phyloP scores from a whole-genome alignment of 768 basidiomycete genomes.

The Suillus subaureus region DNA sequence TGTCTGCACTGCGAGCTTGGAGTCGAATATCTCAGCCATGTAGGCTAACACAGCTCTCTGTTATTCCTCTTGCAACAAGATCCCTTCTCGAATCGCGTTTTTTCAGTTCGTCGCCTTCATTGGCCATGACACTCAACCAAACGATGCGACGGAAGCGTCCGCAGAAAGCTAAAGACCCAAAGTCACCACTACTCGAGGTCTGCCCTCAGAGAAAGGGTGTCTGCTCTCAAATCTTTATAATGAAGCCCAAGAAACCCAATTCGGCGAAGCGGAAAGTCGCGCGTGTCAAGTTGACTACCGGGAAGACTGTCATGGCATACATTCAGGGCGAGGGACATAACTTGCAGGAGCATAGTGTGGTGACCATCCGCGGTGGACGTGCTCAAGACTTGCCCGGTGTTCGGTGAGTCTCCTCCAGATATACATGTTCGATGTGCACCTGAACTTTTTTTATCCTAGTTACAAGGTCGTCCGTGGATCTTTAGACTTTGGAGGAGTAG shows the following conservation, averaged over 20 bases:
- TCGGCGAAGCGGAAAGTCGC: constrained; percentile 98
- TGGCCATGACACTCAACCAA: constrained; percentile 80
- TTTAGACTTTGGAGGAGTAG: constrained; percentile 88
- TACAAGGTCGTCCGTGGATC: constrained; percentile 96
- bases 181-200: constrained; percentile 78
- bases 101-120: constrained; percentile 65
- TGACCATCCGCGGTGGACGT: constrained; percentile 91
- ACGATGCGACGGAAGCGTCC: constrained; percentile 78
- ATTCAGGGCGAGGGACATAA: constrained; percentile 98
- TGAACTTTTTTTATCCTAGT: constrained; percentile 41
- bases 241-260: constrained; percentile 96
- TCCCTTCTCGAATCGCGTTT: constrained; percentile 40
- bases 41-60: constrained; percentile 5
- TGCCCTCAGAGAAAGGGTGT: constrained; percentile 93
- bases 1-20: constrained; percentile 25
- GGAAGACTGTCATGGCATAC: constrained; percentile 89
- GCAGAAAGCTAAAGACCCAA: constrained; percentile 43
- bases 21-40: constrained; percentile 25
- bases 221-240: constrained; percentile 76
- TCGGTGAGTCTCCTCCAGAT: constrained; percentile 54
- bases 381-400: constrained; percentile 98
- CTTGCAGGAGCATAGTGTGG: constrained; percentile 96
- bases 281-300: constrained; percentile 87
- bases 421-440: background rate
- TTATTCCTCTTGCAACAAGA: background rate